phyloP scores from a whole-genome alignment of 805 yeast genomes.

The Saturnispora sekii region DNA sequence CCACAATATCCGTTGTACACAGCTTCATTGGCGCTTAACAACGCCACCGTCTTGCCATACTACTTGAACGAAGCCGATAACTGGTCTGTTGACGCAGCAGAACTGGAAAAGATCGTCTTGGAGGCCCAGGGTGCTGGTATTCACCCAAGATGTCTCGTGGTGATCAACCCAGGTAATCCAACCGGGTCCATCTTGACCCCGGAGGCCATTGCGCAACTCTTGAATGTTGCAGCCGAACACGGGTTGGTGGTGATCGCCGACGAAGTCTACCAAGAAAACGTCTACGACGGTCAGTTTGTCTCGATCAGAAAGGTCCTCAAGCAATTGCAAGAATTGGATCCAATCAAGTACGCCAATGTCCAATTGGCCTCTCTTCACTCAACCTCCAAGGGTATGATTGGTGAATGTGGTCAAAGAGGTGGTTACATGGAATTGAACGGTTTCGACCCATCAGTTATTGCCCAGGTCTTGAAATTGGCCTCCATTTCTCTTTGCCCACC shows the following conservation, averaged over 20 bases:
- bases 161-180: conserved; percentile 98
- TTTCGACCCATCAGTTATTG: conserved; percentile 58
- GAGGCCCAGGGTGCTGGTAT: conserved; percentile 43
- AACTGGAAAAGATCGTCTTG: conserved; percentile 45
- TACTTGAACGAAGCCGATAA: conserved; percentile 67
- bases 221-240: conserved; percentile 73
- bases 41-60: conserved; percentile 79
- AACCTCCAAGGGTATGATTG: conserved; percentile 95
- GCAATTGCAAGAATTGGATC: conserved; percentile 44
- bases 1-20: conserved; percentile 98
- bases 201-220: conserved; percentile 58
- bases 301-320: conserved; percentile 77
- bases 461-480: conserved; percentile 72
- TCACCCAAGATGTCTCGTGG: conserved; percentile 69
- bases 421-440: conserved; percentile 96
- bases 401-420: conserved; percentile 99
- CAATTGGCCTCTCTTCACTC: conserved; percentile 92
- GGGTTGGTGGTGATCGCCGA: conserved; percentile 89
- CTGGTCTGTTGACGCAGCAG: conserved; percentile 76
- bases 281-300: conserved; percentile 70
- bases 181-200: conserved; percentile 77
- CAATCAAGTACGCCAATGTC: conserved; percentile 50
- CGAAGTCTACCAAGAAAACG: conserved; percentile 94
- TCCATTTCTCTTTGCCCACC: conserved; percentile 90
- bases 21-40: conserved; percentile 81